Conservation (phyloP, 1,284 basidiomycete genomes). For the Crepidotus sp. region DNA sequence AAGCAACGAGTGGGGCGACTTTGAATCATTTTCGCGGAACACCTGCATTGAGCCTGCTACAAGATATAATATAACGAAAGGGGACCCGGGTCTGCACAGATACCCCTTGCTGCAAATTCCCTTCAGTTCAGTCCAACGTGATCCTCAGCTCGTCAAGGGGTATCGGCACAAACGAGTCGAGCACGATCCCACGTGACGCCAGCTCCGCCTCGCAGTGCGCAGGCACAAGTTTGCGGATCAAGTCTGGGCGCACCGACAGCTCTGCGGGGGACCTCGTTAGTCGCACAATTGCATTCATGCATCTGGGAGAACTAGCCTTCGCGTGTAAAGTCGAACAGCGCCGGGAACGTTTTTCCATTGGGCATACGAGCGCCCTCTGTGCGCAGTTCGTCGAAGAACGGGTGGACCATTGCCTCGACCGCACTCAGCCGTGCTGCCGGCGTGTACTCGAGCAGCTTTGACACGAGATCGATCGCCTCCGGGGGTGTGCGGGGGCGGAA, state of each 20-base stretch:
- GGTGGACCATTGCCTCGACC: slow-evolving; percentile 89
- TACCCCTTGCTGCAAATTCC: slow-evolving; percentile 13
- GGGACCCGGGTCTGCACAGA: slow-evolving; percentile 20
- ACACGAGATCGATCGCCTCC: slow-evolving; percentile 94
- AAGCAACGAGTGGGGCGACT: no score
- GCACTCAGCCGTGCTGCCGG: slow-evolving; percentile 88
- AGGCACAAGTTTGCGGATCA: slow-evolving; percentile 88
- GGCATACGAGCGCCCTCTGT: slow-evolving; percentile 88
- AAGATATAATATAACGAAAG: slow-evolving; percentile 14
- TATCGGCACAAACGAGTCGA: slow-evolving; percentile 92
- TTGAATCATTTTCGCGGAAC: background rate
- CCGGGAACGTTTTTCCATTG: slow-evolving; percentile 92
- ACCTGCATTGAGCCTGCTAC: slow-evolving; percentile 16
- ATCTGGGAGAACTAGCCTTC: slow-evolving; percentile 52
- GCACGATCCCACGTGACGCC: slow-evolving; percentile 74
- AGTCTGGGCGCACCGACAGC: slow-evolving; percentile 90
- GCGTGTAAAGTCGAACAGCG: slow-evolving; percentile 92
- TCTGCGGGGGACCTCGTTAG: slow-evolving; percentile 47
- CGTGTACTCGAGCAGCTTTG: slow-evolving; percentile 94
- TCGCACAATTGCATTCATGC: slow-evolving; percentile 6
- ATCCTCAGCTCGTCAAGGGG: slow-evolving; percentile 88
- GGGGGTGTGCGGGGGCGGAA: slow-evolving; percentile 96
- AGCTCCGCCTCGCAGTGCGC: slow-evolving; percentile 85
- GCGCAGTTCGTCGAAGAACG: slow-evolving; percentile 96
- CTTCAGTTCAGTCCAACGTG: slow-evolving; percentile 60